A percentile compares a stretch with the other conserved stretches of the same genome.
Evolutionary conservation across 768 basidiomycete species (phyloP).

Genomic region (Phylloporus arenicola): DNA sequence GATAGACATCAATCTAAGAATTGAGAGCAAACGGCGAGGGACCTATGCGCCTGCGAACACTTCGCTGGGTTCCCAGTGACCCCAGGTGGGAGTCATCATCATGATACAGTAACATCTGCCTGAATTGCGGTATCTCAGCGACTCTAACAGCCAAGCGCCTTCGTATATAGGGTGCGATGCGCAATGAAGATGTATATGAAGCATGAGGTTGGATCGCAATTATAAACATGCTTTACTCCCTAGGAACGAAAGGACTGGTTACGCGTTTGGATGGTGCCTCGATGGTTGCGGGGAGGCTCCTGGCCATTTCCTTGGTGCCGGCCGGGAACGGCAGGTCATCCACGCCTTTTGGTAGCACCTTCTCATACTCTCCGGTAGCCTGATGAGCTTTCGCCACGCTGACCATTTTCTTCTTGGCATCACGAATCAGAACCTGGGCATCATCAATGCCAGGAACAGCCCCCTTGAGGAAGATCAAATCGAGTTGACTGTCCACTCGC

Average conservation of each 20-base stretch:
- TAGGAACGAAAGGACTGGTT: constrained; percentile 76
- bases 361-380: constrained; percentile 66
- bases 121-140: not conserved
- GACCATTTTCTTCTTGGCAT: constrained; percentile 86
- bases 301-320: constrained; percentile 74
- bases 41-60: not conserved
- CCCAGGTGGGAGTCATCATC: too few species aligned
- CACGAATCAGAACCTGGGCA: constrained; percentile 77
- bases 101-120: not conserved
- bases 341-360: constrained; percentile 77
- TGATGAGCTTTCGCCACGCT: constrained; percentile 57
- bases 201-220: not conserved
- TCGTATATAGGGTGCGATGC: not conserved
- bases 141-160: not conserved
- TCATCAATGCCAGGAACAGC: constrained; percentile 87
- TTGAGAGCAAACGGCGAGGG: not conserved
- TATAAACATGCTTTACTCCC: constrained; percentile 41
- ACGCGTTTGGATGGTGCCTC: constrained; percentile 67
- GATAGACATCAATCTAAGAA: too few species aligned
- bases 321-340: constrained; percentile 89
- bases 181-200: constrained; percentile 1
- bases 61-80: not conserved
- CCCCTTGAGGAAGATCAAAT: constrained; percentile 90
- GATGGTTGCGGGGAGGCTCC: constrained; percentile 56
- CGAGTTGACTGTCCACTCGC: constrained; percentile 78